These are phyloP conservation scores for Tolypocladium tropicale DNA, from an alignment of 2,329 filamentous ascomycete genomes.

Conservation along the genomic window DNA sequence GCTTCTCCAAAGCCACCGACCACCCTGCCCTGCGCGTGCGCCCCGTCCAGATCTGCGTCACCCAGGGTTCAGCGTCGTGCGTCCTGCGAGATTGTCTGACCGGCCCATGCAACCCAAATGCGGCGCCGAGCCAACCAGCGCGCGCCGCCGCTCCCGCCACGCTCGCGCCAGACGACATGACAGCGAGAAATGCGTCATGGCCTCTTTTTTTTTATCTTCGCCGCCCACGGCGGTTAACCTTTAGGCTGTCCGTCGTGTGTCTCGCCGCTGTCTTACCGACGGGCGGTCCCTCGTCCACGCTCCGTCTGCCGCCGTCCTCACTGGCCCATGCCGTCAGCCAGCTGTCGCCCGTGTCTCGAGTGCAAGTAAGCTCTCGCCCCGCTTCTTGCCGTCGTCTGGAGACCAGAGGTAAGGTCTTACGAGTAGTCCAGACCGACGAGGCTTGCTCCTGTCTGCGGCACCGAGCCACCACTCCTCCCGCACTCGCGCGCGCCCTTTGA, in stretches of 20 bases:
- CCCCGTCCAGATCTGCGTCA: background rate
- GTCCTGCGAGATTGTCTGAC: background rate
- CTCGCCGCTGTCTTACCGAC: background rate
- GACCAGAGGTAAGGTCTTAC: background rate
- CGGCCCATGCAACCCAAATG: background rate
- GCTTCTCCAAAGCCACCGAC: too few relatives aligned
- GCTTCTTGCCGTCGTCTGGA: background rate
- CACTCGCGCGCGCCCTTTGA: background rate
- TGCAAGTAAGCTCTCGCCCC: background rate
- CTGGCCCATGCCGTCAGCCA: background rate
- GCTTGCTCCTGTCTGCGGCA: background rate
- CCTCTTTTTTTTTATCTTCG: background rate
- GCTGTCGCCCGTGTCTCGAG: background rate
- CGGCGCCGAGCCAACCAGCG: constrained; percentile 2
- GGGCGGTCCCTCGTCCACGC: background rate
- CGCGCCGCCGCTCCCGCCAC: background rate
- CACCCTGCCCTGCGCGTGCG: too few relatives aligned
- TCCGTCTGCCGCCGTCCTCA: background rate
- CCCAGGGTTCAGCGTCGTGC: background rate
- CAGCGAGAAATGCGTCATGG: constrained; percentile 19
- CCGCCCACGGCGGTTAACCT: background rate
- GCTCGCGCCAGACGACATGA: constrained; percentile 7
- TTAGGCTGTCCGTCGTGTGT: background rate
- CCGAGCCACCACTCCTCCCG: background rate
- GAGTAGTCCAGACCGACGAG: background rate